Conservation (phyloP, 305 asterid genomes). For the Ajuga reptans region DNA sequence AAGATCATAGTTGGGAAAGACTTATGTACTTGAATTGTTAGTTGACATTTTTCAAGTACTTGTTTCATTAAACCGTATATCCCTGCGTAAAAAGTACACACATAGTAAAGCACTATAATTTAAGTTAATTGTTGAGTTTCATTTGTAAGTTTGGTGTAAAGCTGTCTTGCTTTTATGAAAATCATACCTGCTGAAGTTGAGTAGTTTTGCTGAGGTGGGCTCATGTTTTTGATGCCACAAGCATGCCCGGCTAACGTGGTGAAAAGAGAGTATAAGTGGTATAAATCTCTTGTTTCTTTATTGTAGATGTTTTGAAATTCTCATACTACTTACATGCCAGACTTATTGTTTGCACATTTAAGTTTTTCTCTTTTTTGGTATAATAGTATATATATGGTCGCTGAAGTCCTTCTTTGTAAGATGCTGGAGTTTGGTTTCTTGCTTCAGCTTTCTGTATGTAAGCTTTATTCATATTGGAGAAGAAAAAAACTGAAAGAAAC, state of each 20-base stretch:
- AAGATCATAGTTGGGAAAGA: neutral
- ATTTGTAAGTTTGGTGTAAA: neutral
- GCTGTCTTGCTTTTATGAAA: neutral
- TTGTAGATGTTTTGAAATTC: too few relatives aligned
- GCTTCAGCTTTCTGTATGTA: neutral
- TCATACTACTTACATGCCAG: neutral
- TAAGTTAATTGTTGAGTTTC: neutral
- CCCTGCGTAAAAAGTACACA: too few relatives aligned
- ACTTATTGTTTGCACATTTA: too few relatives aligned
- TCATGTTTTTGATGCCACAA: neutral
- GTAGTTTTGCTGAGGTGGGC: neutral
- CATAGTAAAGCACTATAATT: neutral
- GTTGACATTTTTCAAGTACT: neutral
- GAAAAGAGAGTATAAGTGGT: too few relatives aligned
- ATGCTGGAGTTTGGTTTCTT: neutral
- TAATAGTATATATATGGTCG: too few relatives aligned
- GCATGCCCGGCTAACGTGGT: neutral
- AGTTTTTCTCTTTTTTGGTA: neutral
- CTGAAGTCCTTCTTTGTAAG: neutral
- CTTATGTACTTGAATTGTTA: neutral
- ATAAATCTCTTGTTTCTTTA: too few relatives aligned
- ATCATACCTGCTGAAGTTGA: neutral
- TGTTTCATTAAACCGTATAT: constrained; percentile 1
- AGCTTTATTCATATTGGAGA: neutral
- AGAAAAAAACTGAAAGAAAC: neutral